Percentiles rank a stretch among this genome's conserved stretches.
These are phyloP conservation scores for Venturia nashicola DNA, from an alignment of 2,329 filamentous ascomycete genomes.

Conservation along the genomic window DNA sequence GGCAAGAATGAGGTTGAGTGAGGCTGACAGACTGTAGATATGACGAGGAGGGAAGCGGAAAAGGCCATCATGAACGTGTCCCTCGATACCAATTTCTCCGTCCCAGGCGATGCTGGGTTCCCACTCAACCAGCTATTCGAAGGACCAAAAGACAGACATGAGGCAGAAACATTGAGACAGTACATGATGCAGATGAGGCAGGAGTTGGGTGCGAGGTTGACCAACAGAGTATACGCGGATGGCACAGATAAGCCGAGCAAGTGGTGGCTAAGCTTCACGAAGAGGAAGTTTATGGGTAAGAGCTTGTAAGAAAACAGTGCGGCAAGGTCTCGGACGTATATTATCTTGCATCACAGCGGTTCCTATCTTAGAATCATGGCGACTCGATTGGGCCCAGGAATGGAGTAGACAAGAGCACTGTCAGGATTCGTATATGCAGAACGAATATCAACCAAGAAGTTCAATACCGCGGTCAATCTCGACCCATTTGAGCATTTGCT, in stretches of 20 bases:
- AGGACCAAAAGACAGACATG: conserved; percentile 71
- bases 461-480: no score
- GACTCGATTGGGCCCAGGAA: no score
- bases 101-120: conserved; percentile 86
- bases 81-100: conserved; percentile 85
- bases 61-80: conserved; percentile 79
- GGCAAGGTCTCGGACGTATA: no score
- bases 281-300: conserved; percentile 99
- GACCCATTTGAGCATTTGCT: no score
- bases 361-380: no score
- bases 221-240: conserved; percentile 79
- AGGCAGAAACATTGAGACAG: conserved; percentile 77
- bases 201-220: conserved; percentile 70
- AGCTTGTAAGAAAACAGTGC: conserved; percentile 17
- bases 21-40: conserved; percentile 6
- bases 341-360: no score
- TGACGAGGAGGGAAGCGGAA: conserved; percentile 11
- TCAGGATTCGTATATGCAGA: no score
- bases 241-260: conserved; percentile 50
- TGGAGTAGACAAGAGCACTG: no score
- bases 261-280: conserved; percentile 98
- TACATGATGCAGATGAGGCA: conserved; percentile 90
- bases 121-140: conserved; percentile 97
- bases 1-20: not conserved
- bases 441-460: no score